Evolutionary conservation across 2,329 filamentous ascomycete species (phyloP).

Genomic region (Botrytis tulipae): DNA sequence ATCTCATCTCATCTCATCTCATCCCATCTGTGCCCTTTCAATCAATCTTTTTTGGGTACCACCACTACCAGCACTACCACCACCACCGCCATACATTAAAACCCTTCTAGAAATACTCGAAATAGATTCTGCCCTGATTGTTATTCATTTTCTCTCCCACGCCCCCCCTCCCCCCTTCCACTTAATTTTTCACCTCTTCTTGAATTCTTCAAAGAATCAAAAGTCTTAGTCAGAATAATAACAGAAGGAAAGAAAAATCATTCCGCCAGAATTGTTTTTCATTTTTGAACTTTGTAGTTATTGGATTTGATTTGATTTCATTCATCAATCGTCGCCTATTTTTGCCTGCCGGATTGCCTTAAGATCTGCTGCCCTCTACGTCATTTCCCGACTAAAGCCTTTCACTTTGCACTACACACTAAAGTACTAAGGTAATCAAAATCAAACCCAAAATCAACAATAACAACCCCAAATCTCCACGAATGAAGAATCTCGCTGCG

Average conservation of each 20-base stretch:
- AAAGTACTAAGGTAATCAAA: neutral
- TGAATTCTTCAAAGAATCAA: neutral
- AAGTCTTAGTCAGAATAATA: neutral
- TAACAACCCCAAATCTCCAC: neutral
- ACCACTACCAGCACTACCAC: neutral
- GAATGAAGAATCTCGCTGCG: slow-evolving; percentile 19
- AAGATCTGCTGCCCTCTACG: slow-evolving; percentile 12
- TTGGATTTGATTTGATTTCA: neutral
- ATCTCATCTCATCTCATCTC: neutral
- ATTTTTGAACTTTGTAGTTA: neutral
- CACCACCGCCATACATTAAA: neutral
- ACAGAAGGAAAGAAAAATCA: neutral
- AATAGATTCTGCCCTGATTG: neutral
- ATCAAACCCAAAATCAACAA: slow-evolving; percentile 7
- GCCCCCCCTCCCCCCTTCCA: neutral
- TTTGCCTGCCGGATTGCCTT: slow-evolving; percentile 13
- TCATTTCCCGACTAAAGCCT: slow-evolving; percentile 13
- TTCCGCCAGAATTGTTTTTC: neutral
- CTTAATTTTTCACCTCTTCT: neutral
- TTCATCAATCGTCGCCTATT: neutral
- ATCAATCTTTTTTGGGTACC: neutral
- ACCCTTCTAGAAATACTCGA: neutral
- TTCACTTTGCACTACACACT: slow-evolving; percentile 9
- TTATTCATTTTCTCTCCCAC: neutral
- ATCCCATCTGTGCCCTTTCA: neutral